Conservation (phyloP, 2,329 filamentous ascomycete genomes). For the Sordariomycetes sp. region DNA sequence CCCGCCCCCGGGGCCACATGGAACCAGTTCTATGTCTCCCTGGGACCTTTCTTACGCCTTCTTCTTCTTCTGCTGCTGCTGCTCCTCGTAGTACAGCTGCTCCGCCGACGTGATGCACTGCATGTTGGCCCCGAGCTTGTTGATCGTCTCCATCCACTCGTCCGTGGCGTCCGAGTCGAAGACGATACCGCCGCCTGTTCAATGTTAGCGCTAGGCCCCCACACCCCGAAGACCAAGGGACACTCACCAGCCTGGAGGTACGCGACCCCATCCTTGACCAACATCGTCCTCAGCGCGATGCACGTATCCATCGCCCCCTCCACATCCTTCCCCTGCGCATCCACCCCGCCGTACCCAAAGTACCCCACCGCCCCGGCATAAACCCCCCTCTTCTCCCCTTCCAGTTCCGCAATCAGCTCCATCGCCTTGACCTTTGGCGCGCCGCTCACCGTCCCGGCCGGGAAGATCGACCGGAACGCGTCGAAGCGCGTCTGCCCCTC, state of each 20-base stretch:
- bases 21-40: neutral
- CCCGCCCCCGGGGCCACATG: too few relatives aligned
- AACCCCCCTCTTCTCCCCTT: conserved; percentile 84
- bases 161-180: conserved; percentile 90
- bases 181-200: conserved; percentile 68
- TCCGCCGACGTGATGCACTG: conserved; percentile 78
- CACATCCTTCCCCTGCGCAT: conserved; percentile 43
- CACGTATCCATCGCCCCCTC: conserved; percentile 89
- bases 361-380: conserved; percentile 96
- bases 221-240: neutral
- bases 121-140: conserved; percentile 87
- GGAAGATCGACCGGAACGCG: conserved; percentile 92
- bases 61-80: conserved; percentile 12
- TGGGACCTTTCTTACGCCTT: neutral
- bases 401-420: conserved; percentile 91
- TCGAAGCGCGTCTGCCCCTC: conserved; percentile 81
- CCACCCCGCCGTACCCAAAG: conserved; percentile 74
- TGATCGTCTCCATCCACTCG: conserved; percentile 87
- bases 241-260: conserved; percentile 71
- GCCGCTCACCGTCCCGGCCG: conserved; percentile 87
- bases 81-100: conserved; percentile 35
- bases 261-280: conserved; percentile 79
- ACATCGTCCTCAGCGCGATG: conserved; percentile 77
- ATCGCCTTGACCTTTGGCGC: conserved; percentile 94
- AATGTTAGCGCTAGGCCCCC: neutral